phyloP scores from a whole-genome alignment of 805 yeast genomes.

The Wickerhamia fluorescens region DNA sequence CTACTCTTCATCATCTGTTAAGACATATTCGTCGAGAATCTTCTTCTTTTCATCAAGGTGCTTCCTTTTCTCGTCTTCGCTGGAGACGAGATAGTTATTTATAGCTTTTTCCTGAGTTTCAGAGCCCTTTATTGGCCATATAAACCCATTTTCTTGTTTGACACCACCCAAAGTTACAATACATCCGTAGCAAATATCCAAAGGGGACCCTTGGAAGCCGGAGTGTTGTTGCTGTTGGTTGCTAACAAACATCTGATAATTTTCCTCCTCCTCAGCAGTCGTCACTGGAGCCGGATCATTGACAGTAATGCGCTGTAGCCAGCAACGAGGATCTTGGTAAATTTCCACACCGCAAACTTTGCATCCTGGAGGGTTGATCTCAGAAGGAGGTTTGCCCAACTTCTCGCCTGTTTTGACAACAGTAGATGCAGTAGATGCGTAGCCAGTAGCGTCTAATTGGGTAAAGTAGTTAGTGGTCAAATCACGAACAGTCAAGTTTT shows the following conservation, averaged over 20 bases:
- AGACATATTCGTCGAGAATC: slow-evolving; percentile 42
- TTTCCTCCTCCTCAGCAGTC: slow-evolving; percentile 30
- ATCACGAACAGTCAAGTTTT: slow-evolving; percentile 76
- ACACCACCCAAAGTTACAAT: slow-evolving; percentile 49
- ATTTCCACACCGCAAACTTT: slow-evolving; percentile 49
- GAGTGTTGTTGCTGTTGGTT: too few relatives aligned
- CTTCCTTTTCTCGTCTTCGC: slow-evolving; percentile 10
- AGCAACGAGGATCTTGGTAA: slow-evolving; percentile 50
- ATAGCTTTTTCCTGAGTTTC: slow-evolving; percentile 5
- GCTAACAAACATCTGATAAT: too few relatives aligned
- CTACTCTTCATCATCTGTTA: slow-evolving; percentile 24
- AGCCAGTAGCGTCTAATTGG: slow-evolving; percentile 60
- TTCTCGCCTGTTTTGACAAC: slow-evolving; percentile 87
- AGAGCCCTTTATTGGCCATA: slow-evolving; percentile 28
- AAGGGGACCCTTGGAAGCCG: too few relatives aligned
- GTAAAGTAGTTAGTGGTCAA: slow-evolving; percentile 67
- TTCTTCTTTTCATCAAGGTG: slow-evolving; percentile 21
- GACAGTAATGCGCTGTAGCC: slow-evolving; percentile 69
- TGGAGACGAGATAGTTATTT: slow-evolving; percentile 4
- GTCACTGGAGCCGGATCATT: slow-evolving; percentile 44
- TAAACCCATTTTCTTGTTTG: slow-evolving; percentile 16
- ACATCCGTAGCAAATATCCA: slow-evolving; percentile 73
- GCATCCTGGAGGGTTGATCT: slow-evolving; percentile 31
- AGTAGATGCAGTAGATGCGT: slow-evolving; percentile 86
- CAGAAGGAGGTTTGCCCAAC: slow-evolving; percentile 42